These are phyloP conservation scores for Penicillium bialowiezense DNA, from an alignment of 495 filamentous ascomycete species.

Conservation along the genomic window DNA sequence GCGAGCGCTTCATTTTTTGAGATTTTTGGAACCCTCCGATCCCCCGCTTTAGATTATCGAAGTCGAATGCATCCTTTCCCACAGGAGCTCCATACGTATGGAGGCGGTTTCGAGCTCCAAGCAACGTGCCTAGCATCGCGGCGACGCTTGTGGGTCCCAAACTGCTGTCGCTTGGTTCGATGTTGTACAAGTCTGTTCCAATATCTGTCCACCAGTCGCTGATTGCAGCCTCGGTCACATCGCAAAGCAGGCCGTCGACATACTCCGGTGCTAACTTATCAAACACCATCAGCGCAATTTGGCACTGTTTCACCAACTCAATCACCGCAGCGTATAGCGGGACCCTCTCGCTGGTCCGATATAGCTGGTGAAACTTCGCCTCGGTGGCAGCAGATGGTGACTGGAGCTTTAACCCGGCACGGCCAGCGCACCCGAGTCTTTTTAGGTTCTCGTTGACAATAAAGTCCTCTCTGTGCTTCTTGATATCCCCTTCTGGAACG, in stretches of 20 bases:
- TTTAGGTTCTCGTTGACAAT: conserved; percentile 96
- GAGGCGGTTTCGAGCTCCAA: conserved; percentile 86
- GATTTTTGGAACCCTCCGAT: conserved; percentile 87
- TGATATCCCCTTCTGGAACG: conserved; percentile 83
- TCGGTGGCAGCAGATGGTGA: conserved; percentile 73
- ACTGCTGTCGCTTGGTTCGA: conserved; percentile 88
- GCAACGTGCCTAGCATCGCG: conserved; percentile 79
- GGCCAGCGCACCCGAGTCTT: conserved; percentile 84
- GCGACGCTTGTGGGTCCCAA: conserved; percentile 90
- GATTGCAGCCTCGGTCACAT: conserved; percentile 86
- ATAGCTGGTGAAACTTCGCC: conserved; percentile 90
- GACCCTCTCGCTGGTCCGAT: conserved; percentile 79
- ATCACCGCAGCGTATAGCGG: conserved; percentile 72
- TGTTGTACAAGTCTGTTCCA: conserved; percentile 82
- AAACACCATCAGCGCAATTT: conserved; percentile 84
- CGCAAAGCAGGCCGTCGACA: conserved; percentile 88
- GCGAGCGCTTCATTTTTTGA: conserved; percentile 72
- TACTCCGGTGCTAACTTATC: conserved; percentile 85
- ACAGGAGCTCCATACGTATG: conserved; percentile 80
- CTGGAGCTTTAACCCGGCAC: conserved; percentile 77
- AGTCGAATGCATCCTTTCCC: conserved; percentile 88
- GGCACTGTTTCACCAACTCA: conserved; percentile 90
- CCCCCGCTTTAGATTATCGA: conserved; percentile 73
- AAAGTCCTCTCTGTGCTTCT: conserved; percentile 76
- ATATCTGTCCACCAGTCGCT: conserved; percentile 97